Conservation (phyloP, 2,329 filamentous ascomycete species). For the Berkeleyomyces basicola region DNA sequence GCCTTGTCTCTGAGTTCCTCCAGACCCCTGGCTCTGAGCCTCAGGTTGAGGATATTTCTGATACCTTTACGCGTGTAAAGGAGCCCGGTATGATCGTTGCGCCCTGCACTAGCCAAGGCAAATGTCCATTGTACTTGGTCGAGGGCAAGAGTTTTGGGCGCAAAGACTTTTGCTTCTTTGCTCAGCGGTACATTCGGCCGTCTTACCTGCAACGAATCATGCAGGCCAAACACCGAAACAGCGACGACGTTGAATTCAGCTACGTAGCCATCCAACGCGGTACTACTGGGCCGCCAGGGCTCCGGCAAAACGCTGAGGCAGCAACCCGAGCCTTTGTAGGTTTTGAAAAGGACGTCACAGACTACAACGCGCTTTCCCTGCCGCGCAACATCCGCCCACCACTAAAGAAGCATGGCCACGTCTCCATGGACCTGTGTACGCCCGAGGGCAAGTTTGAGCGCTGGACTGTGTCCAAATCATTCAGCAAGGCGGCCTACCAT, state of each 20-base stretch:
- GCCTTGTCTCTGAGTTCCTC: conserved; percentile 62
- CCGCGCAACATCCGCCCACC: conserved; percentile 66
- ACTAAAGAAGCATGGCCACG: conserved; percentile 74
- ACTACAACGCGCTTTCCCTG: conserved; percentile 47
- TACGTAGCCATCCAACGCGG: conserved; percentile 78
- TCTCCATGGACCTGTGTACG: conserved; percentile 83
- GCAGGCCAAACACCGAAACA: conserved; percentile 52
- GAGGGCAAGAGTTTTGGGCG: conserved; percentile 55
- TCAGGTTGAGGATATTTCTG: conserved; percentile 14
- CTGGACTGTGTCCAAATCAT: conserved; percentile 79
- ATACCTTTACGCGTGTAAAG: conserved; percentile 25
- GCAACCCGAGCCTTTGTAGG: conserved; percentile 55
- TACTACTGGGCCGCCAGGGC: conserved; percentile 19
- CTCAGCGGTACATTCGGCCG: conserved; percentile 74
- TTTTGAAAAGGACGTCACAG: conserved; percentile 35
- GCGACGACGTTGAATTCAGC: conserved; percentile 82
- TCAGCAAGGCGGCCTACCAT: conserved; percentile 66
- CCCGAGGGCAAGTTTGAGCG: conserved; percentile 72
- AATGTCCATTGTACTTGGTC: conserved; percentile 74
- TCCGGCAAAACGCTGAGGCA: conserved; percentile 25
- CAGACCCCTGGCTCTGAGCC: conserved; percentile 27
- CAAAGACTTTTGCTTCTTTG: conserved; percentile 83
- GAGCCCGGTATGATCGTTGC: conserved; percentile 50
- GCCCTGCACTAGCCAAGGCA: conserved; percentile 74
- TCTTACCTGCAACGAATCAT: conserved; percentile 64